Base-by-base conservation (phyloP, 352 stramenopile genomes). In the Thalassiosira allenii region DNA sequence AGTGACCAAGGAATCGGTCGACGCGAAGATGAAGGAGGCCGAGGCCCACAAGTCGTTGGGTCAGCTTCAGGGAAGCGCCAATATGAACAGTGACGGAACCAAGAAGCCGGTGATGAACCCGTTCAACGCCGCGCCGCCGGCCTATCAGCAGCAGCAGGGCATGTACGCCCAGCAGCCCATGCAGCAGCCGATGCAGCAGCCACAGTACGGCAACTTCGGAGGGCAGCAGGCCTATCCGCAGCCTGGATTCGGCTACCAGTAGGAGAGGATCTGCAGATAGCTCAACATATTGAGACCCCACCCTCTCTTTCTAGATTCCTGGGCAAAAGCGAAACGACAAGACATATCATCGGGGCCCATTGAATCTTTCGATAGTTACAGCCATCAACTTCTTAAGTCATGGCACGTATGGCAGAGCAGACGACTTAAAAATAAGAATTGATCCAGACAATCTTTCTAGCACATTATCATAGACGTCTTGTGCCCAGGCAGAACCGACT, bases 101-200 rank as follows among this genome's bases (percentile, higher is more conserved):
- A 80, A 80, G 29, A 80, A 80, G 25, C 61, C 59, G 9, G 53
- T 80, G 20, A 74, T 80, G 71, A 80, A 80, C 52, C n/a, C 62
- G 9, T 74, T 69, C 29, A 61, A 65, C 62, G 29, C 62, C 20
- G 25, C 17, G n/a, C n/a, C n/a, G n/a, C 29, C 57, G 33, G 8
- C 22, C n/a, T 41, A 49, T 33, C 62, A 64, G 29, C 54, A 57
- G 5, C 58, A 65, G 17, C 54, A 59, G 20, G 41, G 29, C 32
- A 67, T 76, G 37, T 62, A 68, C 51, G 27, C 52, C 33, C 37
- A 62, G 54, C 54, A 74, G 14, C 59, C 34, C 37, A 23, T 5
- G 5, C 53, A 62, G 23, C n/a, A 37, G 53, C n/a, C n/a, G n/a
- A n/a, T n/a, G n/a, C 44, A 49, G 23, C 63, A 61, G 47, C 20